A percentile compares a stretch with the other conserved stretches of the same genome.
phyloP scores from a whole-genome alignment of 495 filamentous ascomycete species.

The Lineolata rhizophorae region DNA sequence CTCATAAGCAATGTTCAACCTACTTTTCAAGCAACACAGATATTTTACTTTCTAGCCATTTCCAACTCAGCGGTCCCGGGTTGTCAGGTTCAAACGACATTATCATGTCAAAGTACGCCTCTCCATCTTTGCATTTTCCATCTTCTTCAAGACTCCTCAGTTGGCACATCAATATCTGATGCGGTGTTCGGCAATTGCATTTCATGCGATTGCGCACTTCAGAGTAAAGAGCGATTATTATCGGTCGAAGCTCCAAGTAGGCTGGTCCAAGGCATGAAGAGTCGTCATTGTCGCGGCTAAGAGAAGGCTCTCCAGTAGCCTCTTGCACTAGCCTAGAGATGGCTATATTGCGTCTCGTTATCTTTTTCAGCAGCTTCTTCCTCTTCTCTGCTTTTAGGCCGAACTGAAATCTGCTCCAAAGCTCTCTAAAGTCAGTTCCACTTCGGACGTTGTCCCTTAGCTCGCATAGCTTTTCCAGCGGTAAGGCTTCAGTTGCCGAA shows the following conservation, averaged over 20 bases:
- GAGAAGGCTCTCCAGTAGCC: no score
- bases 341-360: no score
- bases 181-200: not conserved
- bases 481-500: not conserved
- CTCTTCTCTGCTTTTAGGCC: no score
- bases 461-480: not conserved
- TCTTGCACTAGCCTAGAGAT: no score
- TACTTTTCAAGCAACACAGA: not conserved
- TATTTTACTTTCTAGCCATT: constrained; percentile 1
- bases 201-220: not conserved
- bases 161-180: not conserved
- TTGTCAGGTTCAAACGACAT: not conserved
- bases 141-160: not conserved
- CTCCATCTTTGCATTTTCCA: not conserved
- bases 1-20: no score
- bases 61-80: not conserved
- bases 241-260: not conserved
- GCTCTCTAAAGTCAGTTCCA: no score
- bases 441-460: not conserved
- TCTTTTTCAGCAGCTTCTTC: no score
- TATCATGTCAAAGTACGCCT: not conserved
- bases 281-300: not conserved
- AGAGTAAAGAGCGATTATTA: not conserved
- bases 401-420: no score
- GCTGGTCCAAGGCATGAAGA: not conserved